phyloP scores from a whole-genome alignment of 2,329 filamentous ascomycete species.

The Didymella segeticola region DNA sequence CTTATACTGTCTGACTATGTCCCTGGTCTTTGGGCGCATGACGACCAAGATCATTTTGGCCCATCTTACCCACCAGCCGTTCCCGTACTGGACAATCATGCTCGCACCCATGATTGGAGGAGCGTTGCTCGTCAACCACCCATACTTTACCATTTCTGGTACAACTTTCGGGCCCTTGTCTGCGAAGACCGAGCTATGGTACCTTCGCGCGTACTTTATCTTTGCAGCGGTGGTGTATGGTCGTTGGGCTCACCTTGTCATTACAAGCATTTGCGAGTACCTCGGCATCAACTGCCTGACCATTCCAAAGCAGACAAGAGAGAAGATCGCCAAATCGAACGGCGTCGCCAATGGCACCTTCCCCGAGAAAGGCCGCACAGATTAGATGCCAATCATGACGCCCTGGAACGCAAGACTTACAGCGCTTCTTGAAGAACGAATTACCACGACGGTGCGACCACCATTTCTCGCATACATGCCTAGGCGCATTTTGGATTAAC shows the following conservation, averaged over 20 bases:
- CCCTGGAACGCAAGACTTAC: neutral
- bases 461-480: conserved; percentile 8
- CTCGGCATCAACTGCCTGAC: conserved; percentile 94
- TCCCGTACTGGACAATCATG: conserved; percentile 96
- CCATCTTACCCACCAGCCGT: conserved; percentile 89
- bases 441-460: conserved; percentile 13
- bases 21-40: conserved; percentile 97
- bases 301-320: conserved; percentile 59
- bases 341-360: conserved; percentile 37
- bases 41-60: conserved; percentile 99
- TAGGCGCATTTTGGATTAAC: conserved; percentile 13
- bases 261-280: conserved; percentile 88
- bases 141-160: conserved; percentile 61
- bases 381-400: conserved; percentile 23
- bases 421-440: neutral
- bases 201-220: conserved; percentile 82
- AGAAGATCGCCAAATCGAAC: conserved; percentile 38
- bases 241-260: conserved; percentile 89
- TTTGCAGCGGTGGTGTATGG: conserved; percentile 88
- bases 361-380: conserved; percentile 42
- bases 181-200: conserved; percentile 73
- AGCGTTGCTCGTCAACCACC: conserved; percentile 82
- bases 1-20: conserved; percentile 90
- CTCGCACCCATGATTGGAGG: conserved; percentile 85
- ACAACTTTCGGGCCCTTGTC: conserved; percentile 66